Evolutionary conservation across 352 stramenopile genomes (phyloP).

Genomic region (Pythium oligandrum): DNA sequence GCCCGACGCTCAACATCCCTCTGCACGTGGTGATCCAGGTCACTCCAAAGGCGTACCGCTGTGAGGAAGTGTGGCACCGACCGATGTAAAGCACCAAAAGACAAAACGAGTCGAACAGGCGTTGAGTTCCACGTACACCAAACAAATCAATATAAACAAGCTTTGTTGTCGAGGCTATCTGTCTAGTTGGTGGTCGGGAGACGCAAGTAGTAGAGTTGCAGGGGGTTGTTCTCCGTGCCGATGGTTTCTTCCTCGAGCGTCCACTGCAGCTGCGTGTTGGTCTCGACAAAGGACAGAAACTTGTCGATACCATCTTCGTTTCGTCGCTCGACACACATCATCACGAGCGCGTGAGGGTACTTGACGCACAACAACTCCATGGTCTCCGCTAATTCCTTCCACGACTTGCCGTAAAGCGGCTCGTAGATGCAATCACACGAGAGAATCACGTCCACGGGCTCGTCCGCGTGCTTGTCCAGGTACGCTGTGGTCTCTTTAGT

Average conservation of each 20-base stretch:
- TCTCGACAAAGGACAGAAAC: slow-evolving; percentile 60
- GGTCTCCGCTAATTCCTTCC: slow-evolving; percentile 80
- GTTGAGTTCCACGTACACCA: no score
- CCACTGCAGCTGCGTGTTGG: slow-evolving; percentile 39
- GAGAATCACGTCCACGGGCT: slow-evolving; percentile 88
- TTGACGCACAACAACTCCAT: slow-evolving; percentile 74
- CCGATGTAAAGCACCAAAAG: slow-evolving; percentile 50
- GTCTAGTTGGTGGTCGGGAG: slow-evolving; percentile 12
- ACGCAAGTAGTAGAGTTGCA: slow-evolving; percentile 67
- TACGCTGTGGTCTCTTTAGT: slow-evolving; percentile 61
- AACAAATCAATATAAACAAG: no score
- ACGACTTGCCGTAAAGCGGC: slow-evolving; percentile 91
- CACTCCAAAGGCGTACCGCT: slow-evolving; percentile 92
- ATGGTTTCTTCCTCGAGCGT: slow-evolving; percentile 38
- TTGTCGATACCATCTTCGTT: slow-evolving; percentile 79
- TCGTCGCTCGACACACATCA: slow-evolving; percentile 75
- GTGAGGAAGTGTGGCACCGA: slow-evolving; percentile 91
- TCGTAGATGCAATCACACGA: slow-evolving; percentile 96
- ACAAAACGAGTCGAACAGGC: no score
- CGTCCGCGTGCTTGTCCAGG: slow-evolving; percentile 34
- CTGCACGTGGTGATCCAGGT: slow-evolving; percentile 96
- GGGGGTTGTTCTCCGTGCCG: slow-evolving; percentile 47
- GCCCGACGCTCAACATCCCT: slow-evolving; percentile 90
- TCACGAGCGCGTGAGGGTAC: slow-evolving; percentile 51
- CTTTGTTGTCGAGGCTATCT: background rate